phyloP scores from a whole-genome alignment of 108 stramenopile genomes.

The Cyclotella choctawhatcheeana region DNA sequence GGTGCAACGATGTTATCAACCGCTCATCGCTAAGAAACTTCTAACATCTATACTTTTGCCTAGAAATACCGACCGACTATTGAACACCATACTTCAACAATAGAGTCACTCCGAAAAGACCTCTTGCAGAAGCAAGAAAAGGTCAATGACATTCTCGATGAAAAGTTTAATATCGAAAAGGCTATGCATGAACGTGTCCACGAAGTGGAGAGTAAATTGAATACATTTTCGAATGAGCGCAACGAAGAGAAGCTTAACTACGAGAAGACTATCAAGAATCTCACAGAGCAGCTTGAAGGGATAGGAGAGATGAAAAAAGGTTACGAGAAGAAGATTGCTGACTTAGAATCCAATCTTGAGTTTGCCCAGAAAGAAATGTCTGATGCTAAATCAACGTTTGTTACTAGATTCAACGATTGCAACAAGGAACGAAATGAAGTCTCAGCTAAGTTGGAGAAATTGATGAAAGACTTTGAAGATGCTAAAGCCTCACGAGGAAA shows the following conservation, averaged over 20 bases:
- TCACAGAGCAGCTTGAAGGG: slow-evolving; percentile 23
- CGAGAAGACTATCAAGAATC: slow-evolving; percentile 16
- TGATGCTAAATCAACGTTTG: slow-evolving; percentile 10
- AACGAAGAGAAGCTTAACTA: slow-evolving; percentile 22
- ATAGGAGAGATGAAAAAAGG: slow-evolving; percentile 27
- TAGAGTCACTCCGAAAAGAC: slow-evolving; percentile 6
- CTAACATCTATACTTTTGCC: neutral
- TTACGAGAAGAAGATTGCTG: slow-evolving; percentile 37
- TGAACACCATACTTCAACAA: neutral
- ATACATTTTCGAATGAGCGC: neutral
- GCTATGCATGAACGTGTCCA: slow-evolving; percentile 20
- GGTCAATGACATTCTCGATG: slow-evolving; percentile 18
- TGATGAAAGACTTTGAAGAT: slow-evolving; percentile 9
- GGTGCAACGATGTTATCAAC: neutral
- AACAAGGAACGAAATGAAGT: slow-evolving; percentile 25
- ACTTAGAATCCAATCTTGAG: slow-evolving; percentile 24
- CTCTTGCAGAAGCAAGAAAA: slow-evolving; percentile 14
- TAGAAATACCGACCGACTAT: slow-evolving; percentile 1
- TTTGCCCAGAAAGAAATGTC: slow-evolving; percentile 13
- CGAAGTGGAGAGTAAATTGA: slow-evolving; percentile 18
- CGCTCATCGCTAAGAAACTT: neutral
- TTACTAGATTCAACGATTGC: slow-evolving; percentile 10
- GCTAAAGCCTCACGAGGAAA: slow-evolving; percentile 25
- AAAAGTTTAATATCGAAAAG: slow-evolving; percentile 21
- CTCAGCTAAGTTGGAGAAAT: slow-evolving; percentile 10